Conservation (phyloP, 23 red algal species). For the Chondrus crispus region DNA sequence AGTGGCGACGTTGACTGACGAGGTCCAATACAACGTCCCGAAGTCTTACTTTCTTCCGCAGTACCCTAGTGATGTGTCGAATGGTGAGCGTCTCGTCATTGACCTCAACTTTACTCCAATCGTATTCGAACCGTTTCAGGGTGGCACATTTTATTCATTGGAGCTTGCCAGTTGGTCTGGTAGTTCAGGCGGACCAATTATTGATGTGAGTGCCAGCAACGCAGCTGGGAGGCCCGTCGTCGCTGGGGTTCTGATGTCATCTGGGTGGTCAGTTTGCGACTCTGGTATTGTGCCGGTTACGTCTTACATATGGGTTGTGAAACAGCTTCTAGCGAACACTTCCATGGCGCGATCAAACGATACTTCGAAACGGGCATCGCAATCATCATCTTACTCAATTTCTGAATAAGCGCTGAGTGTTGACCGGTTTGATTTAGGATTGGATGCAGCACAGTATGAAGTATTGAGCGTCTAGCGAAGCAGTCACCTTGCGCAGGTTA, state of each 20-base stretch:
- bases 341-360: too few relatives aligned
- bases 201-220: constrained; percentile 24
- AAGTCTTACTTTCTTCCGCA: constrained; percentile 13
- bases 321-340: constrained; percentile 14
- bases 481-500: too few relatives aligned
- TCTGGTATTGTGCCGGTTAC: constrained; percentile 50
- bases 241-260: constrained; percentile 45
- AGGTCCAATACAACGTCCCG: constrained; percentile 10
- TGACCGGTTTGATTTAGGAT: too few relatives aligned
- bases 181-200: constrained; percentile 33
- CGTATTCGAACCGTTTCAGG: constrained; percentile 13
- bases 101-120: constrained; percentile 41
- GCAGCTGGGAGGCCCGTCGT: background rate
- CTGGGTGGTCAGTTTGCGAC: constrained; percentile 37
- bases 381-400: too few relatives aligned
- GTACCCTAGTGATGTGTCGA: constrained; percentile 27
- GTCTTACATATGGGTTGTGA: background rate
- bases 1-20: background rate
- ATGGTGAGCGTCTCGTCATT: constrained; percentile 26
- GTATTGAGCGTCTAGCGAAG: too few relatives aligned
- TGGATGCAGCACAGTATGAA: too few relatives aligned
- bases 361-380: too few relatives aligned
- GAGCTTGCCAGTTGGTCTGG: constrained; percentile 46
- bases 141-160: constrained; percentile 30
- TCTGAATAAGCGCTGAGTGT: too few relatives aligned